Percentiles rank a stretch among this genome's conserved stretches.
Evolutionary conservation across 2,329 filamentous ascomycete genomes (phyloP).

Genomic region (Beauveria sp.): DNA sequence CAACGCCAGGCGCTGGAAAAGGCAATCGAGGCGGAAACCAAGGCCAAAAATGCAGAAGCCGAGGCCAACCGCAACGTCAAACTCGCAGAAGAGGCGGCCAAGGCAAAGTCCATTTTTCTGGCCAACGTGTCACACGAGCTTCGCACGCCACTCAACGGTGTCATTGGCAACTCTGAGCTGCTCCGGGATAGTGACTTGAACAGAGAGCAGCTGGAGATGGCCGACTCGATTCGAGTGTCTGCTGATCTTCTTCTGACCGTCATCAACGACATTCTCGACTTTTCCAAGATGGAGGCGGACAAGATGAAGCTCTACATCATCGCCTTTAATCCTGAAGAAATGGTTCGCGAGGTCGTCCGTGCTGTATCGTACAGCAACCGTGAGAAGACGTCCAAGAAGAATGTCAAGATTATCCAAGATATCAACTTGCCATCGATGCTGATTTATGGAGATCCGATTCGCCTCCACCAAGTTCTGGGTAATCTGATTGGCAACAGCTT

Average conservation of each 20-base stretch:
- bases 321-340: slow-evolving; percentile 59
- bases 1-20: slow-evolving; percentile 68
- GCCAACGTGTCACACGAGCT: slow-evolving; percentile 77
- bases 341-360: slow-evolving; percentile 59
- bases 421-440: slow-evolving; percentile 69
- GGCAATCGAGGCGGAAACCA: slow-evolving; percentile 64
- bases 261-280: slow-evolving; percentile 94
- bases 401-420: slow-evolving; percentile 59
- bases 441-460: slow-evolving; percentile 58
- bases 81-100: slow-evolving; percentile 74
- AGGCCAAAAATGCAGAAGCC: slow-evolving; percentile 69
- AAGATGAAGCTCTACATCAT: slow-evolving; percentile 75
- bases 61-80: slow-evolving; percentile 73
- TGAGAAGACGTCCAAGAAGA: slow-evolving; percentile 54
- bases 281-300: slow-evolving; percentile 87
- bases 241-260: slow-evolving; percentile 83
- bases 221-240: slow-evolving; percentile 78
- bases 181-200: slow-evolving; percentile 68
- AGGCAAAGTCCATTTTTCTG: slow-evolving; percentile 74
- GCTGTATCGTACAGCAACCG: slow-evolving; percentile 60
- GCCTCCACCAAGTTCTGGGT: slow-evolving; percentile 61
- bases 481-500: slow-evolving; percentile 90
- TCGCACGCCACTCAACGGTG: slow-evolving; percentile 75
- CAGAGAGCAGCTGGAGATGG: slow-evolving; percentile 74
- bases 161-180: slow-evolving; percentile 83